Evolutionary conservation across 2,329 filamentous ascomycete genomes (phyloP).

Genomic region (Juglanconis oblonga): DNA sequence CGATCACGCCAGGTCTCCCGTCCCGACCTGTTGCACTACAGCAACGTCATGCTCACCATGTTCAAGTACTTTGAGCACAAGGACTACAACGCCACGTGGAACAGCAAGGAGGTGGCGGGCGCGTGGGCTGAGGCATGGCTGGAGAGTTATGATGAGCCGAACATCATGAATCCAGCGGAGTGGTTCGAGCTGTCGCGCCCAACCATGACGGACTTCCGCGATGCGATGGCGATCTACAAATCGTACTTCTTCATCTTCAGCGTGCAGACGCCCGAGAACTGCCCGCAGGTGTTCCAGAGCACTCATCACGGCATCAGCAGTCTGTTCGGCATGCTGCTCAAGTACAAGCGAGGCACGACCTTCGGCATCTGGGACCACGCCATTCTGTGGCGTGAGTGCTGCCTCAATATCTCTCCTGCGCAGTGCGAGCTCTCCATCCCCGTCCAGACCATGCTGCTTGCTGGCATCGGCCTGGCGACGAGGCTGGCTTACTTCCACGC

Average conservation of each 20-base stretch:
- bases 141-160: conserved; percentile 39
- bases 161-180: conserved; percentile 29
- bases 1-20: conserved; percentile 41
- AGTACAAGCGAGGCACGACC: conserved; percentile 57
- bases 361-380: conserved; percentile 64
- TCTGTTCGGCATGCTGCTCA: conserved; percentile 60
- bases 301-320: conserved; percentile 61
- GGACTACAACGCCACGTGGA: conserved; percentile 49
- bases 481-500: conserved; percentile 49
- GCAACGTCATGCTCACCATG: conserved; percentile 46
- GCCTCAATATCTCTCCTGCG: conserved; percentile 46
- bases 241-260: conserved; percentile 56
- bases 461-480: conserved; percentile 44
- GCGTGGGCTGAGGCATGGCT: conserved; percentile 50
- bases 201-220: conserved; percentile 33
- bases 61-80: conserved; percentile 50
- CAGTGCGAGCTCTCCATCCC: conserved; percentile 46
- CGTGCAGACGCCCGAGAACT: conserved; percentile 53
- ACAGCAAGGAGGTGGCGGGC: conserved; percentile 41
- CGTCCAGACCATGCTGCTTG: conserved; percentile 45
- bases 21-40: conserved; percentile 41
- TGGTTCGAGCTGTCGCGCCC: conserved; percentile 33
- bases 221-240: conserved; percentile 34
- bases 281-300: conserved; percentile 60
- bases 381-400: conserved; percentile 58